These are phyloP conservation scores for Saxophila tyrrhenica DNA, from an alignment of 495 filamentous ascomycete species.

Conservation along the genomic window DNA sequence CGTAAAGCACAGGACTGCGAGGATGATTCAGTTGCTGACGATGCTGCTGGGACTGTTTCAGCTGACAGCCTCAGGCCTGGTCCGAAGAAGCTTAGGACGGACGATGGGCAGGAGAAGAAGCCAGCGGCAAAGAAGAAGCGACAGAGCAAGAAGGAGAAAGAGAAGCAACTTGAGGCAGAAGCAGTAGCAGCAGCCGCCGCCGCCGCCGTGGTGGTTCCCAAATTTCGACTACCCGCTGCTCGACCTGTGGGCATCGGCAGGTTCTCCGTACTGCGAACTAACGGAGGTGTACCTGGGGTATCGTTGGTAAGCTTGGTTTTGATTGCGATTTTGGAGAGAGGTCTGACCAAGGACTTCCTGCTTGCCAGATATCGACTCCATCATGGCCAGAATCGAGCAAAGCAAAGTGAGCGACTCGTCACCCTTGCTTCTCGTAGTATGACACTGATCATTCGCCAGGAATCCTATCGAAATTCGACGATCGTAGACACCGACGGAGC, in stretches of 20 bases:
- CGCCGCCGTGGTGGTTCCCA: no score
- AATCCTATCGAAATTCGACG: not conserved
- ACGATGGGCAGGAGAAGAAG: not conserved
- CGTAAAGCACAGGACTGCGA: not conserved
- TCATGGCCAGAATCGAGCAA: not conserved
- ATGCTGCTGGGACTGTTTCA: not conserved
- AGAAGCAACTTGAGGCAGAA: no score
- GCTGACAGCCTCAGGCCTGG: not conserved
- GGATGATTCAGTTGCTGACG: not conserved
- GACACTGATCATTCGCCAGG: not conserved
- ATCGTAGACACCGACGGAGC: not conserved
- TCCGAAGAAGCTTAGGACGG: not conserved
- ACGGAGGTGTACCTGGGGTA: no score
- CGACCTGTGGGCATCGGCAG: no score
- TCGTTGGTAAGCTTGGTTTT: no score
- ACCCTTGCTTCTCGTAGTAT: not conserved
- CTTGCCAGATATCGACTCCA: not conserved
- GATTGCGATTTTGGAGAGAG: no score
- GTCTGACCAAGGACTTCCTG: no score
- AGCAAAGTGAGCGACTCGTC: not conserved
- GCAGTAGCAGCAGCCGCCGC: no score
- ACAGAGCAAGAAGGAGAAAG: not conserved
- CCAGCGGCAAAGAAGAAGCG: not conserved
- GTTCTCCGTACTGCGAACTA: no score
- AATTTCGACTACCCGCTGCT: no score